phyloP scores from a whole-genome alignment of 495 filamentous ascomycete species.

The Aspergillus asperescens region DNA sequence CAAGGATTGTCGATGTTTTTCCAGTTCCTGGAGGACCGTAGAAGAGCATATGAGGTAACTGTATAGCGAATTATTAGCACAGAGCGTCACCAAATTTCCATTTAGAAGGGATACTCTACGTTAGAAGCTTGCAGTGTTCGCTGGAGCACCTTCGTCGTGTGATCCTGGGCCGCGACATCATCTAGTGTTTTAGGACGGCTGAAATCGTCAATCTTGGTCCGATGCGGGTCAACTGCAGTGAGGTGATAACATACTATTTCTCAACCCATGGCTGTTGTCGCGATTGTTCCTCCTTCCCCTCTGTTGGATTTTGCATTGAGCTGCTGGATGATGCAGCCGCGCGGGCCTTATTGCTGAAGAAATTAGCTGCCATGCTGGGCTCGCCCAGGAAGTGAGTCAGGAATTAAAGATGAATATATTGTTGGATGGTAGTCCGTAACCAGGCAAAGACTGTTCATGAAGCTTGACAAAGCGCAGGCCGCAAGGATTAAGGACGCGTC shows the following conservation, averaged over 20 bases:
- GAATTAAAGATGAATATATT: background rate
- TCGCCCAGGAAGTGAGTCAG: too few relatives aligned
- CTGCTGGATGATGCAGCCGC: conserved; percentile 60
- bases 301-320: conserved; percentile 48
- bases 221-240: background rate
- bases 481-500: conserved; percentile 32
- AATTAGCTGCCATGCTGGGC: conserved; percentile 53
- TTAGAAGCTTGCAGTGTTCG: conserved; percentile 93
- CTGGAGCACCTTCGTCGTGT: conserved; percentile 88
- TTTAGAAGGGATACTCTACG: conserved; percentile 33
- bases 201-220: conserved; percentile 3
- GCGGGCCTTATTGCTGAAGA: conserved; percentile 93
- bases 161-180: conserved; percentile 97
- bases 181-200: conserved; percentile 90
- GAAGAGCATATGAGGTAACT: conserved; percentile 99
- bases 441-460: background rate
- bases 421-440: background rate
- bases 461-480: conserved; percentile 7
- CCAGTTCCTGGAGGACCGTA: conserved; percentile 97
- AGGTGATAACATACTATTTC: conserved; percentile 74
- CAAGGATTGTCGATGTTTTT: conserved; percentile 97
- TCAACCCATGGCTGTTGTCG: conserved; percentile 93
- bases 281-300: conserved; percentile 57
- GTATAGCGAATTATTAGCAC: background rate
- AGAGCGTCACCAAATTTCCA: background rate